A percentile compares a stretch with the other conserved stretches of the same genome.
Conservation (phyloP, 2,329 filamentous ascomycete species). For the Colletotrichum paranaense region DNA sequence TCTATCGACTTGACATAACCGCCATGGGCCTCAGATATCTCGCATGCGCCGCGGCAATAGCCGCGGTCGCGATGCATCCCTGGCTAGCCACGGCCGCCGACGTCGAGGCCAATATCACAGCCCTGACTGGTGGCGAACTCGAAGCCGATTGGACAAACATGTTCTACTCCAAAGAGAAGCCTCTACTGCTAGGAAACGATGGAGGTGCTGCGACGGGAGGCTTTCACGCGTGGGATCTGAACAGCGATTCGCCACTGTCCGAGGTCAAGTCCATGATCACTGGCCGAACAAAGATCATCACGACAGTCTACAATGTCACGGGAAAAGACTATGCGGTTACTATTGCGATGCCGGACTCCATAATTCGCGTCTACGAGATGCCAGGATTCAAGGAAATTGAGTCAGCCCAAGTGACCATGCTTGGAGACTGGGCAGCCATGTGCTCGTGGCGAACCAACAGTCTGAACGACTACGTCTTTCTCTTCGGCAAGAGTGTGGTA, state of each 20-base stretch:
- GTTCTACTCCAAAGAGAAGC: conserved; percentile 48
- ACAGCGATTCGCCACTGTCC: conserved; percentile 43
- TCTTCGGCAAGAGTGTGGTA: conserved; percentile 56
- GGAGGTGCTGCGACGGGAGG: conserved; percentile 55
- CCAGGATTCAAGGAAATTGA: conserved; percentile 45
- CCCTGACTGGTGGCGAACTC: conserved; percentile 46
- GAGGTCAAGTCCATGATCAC: conserved; percentile 47
- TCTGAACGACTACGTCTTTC: conserved; percentile 55
- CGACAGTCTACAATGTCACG: conserved; percentile 49
- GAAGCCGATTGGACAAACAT: conserved; percentile 55
- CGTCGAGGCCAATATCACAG: conserved; percentile 44
- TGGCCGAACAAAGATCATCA: conserved; percentile 58
- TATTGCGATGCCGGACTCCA: conserved; percentile 55
- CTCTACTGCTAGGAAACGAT: conserved; percentile 58
- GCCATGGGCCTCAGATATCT: conserved; percentile 30
- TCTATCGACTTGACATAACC: conserved; percentile 5
- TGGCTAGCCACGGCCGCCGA: conserved; percentile 20
- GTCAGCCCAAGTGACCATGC: conserved; percentile 45
- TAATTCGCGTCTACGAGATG: conserved; percentile 52
- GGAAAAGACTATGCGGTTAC: conserved; percentile 52
- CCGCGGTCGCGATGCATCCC: conserved; percentile 20
- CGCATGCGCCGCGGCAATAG: conserved; percentile 16
- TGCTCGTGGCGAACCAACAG: conserved; percentile 56
- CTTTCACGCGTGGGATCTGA: conserved; percentile 51
- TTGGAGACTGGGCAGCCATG: conserved; percentile 60